Percentiles rank a stretch among this genome's conserved stretches.
Conservation (phyloP, 2,329 filamentous ascomycete genomes). For the Xylaria polymorpha region DNA sequence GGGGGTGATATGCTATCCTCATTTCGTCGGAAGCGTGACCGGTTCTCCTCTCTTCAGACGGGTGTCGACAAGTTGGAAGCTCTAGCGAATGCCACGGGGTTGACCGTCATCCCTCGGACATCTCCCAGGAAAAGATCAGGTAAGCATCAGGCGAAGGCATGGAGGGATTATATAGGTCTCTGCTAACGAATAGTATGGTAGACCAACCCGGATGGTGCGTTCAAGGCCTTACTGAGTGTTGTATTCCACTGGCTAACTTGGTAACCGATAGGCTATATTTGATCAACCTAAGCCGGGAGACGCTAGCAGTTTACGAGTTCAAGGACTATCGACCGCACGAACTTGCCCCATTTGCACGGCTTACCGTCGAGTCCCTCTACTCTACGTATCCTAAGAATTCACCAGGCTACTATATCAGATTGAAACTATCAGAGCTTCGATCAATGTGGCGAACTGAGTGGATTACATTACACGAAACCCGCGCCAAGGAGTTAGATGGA, state of each 20-base stretch:
- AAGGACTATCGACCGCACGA: slow-evolving; percentile 7
- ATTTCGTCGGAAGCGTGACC: slow-evolving; percentile 1
- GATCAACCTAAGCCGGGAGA: slow-evolving; percentile 32
- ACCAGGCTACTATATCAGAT: slow-evolving; percentile 38
- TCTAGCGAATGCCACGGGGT: slow-evolving; percentile 28
- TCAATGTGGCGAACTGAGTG: slow-evolving; percentile 31
- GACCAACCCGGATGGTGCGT: slow-evolving; percentile 36
- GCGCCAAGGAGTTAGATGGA: slow-evolving; percentile 12
- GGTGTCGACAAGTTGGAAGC: slow-evolving; percentile 34
- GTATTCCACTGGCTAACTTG: neutral
- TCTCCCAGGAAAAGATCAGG: slow-evolving; percentile 29
- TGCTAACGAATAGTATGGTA: slow-evolving; percentile 20
- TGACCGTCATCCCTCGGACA: slow-evolving; percentile 32
- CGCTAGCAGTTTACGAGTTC: slow-evolving; percentile 37
- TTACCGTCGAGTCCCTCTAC: slow-evolving; percentile 26
- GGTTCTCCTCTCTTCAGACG: slow-evolving; percentile 14
- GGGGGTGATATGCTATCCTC: slow-evolving; percentile 19
- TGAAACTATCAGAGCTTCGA: slow-evolving; percentile 32
- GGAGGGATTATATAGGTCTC: neutral
- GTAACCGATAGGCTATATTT: slow-evolving; percentile 37
- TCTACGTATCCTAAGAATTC: slow-evolving; percentile 3
- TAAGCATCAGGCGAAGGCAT: slow-evolving; percentile 1
- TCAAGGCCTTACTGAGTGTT: neutral
- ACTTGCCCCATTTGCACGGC: neutral
- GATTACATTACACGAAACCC: slow-evolving; percentile 24